A percentile compares a stretch with the other conserved stretches of the same genome.
Conservation (phyloP, 306 rosid genomes). For the Hippophae rhamnoides region DNA sequence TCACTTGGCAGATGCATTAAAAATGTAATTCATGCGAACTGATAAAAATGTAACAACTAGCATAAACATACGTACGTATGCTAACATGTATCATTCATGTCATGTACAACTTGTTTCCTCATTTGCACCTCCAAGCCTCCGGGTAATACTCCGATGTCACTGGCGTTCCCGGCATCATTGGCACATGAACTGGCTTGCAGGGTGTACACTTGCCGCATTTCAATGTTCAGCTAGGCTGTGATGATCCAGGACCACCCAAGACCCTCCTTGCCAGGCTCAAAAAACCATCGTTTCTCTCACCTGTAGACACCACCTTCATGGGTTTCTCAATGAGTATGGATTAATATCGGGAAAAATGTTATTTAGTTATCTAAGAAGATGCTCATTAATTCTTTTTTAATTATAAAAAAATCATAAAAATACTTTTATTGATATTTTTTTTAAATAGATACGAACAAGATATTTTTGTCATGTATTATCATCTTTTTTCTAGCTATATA, state of each 20-base stretch:
- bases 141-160: constrained; percentile 83
- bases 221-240: constrained; percentile 62
- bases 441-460: too few relatives aligned
- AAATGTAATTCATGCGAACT: too few relatives aligned
- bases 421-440: too few relatives aligned
- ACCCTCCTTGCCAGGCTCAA: constrained; percentile 36
- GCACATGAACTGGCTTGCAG: constrained; percentile 73
- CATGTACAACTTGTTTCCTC: constrained; percentile 81
- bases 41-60: too few relatives aligned
- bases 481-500: too few relatives aligned
- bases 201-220: constrained; percentile 87
- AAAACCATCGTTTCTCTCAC: background rate
- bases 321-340: background rate
- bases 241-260: constrained; percentile 68
- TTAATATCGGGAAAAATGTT: too few relatives aligned
- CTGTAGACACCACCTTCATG: constrained; percentile 7
- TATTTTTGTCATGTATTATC: too few relatives aligned
- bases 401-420: too few relatives aligned
- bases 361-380: too few relatives aligned
- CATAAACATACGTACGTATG: background rate
- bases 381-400: too few relatives aligned
- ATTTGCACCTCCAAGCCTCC: constrained; percentile 98
- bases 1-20: too few relatives aligned
- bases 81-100: constrained; percentile 36
- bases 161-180: constrained; percentile 83